Base-by-base conservation (phyloP, 441 rosid species). In the Populus tomentosa region DNA sequence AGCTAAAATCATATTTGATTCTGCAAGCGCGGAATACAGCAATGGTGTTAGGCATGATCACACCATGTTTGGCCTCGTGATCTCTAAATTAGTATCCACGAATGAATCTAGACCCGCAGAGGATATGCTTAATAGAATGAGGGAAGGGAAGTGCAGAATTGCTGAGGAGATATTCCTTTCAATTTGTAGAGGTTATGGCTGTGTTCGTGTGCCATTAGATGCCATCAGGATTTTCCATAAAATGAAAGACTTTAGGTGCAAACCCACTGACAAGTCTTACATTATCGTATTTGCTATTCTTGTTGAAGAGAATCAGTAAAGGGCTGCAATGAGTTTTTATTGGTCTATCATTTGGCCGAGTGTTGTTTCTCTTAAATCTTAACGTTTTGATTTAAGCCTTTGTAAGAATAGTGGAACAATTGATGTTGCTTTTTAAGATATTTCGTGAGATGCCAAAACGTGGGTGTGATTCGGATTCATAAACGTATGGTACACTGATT, bases 381-480 rank as follows among this genome's bases (percentile, higher is more conserved):
- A 94, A 93, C 86, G 86, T 96, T 78, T 85, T 94, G 89, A 93
- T 96, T 65, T 93, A 96, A 87, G 95, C 91, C 90, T 95, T 63
- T 91, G 97, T 69, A 94, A 89, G 88, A 91, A 87, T 56, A 75
- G 78, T 16, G 88, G 79, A 72, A 93, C 94, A 5, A 65, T 93
- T 61, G 88, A 88, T 90, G 83, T 94, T 82, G 98, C 95, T 62
- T 71, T 71, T 94, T 73, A 84, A 71, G 88, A 92, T 94, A 72
- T 96, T 94, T 62, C 86, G 3, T 2, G 97, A 96, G 84, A 96
- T 94, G 98, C 90, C 97, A 4, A 84, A 83, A 72, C 90, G 84
- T 4, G 90, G 96, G 53, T 91, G 83, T 81, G 69, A 35, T 65
- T 98, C 98, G 0, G 98, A 96, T 88, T 88, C 91, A 0, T 96